Evolutionary conservation across 208 protist species (phyloP).

Genomic region (Borovskyia barvae): DNA sequence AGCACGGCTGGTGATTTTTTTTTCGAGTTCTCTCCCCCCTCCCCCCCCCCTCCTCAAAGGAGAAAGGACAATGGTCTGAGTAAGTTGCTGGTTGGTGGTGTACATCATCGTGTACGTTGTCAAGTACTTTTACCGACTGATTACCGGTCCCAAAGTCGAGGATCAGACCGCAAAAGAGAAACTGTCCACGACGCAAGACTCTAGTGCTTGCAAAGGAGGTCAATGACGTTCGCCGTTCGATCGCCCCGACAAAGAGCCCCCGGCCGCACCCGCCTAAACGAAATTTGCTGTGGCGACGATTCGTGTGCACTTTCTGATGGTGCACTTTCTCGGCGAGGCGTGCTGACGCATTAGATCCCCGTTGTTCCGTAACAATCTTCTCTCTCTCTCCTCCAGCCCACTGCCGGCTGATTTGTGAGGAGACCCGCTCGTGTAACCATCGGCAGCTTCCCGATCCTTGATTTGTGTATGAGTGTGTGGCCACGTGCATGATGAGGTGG

Average conservation of each 20-base stretch:
- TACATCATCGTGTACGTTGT: conserved; percentile 39
- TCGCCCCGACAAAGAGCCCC: conserved; percentile 19
- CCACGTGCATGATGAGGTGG: too few relatives aligned
- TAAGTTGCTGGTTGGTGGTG: conserved; percentile 58
- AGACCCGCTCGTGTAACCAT: too few relatives aligned
- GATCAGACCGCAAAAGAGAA: conserved; percentile 6
- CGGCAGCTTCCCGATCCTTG: too few relatives aligned
- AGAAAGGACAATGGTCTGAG: conserved; percentile 27
- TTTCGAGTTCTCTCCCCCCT: too few relatives aligned
- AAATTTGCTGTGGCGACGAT: conserved; percentile 5
- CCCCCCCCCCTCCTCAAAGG: neutral
- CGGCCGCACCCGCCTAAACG: conserved; percentile 14
- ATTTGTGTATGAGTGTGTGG: neutral
- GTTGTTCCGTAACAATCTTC: too few relatives aligned
- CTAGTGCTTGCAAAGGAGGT: conserved; percentile 18
- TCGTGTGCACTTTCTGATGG: neutral
- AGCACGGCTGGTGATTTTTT: too few relatives aligned
- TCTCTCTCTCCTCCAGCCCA: too few relatives aligned
- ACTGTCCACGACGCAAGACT: neutral
- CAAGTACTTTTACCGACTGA: conserved; percentile 30
- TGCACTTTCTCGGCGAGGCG: too few relatives aligned
- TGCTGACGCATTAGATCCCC: too few relatives aligned
- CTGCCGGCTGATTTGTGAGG: too few relatives aligned
- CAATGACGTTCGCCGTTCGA: conserved; percentile 23
- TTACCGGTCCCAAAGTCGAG: conserved; percentile 5